phyloP scores from a whole-genome alignment of 2,329 filamentous ascomycete genomes.

The Westerdykella aurantiaca region DNA sequence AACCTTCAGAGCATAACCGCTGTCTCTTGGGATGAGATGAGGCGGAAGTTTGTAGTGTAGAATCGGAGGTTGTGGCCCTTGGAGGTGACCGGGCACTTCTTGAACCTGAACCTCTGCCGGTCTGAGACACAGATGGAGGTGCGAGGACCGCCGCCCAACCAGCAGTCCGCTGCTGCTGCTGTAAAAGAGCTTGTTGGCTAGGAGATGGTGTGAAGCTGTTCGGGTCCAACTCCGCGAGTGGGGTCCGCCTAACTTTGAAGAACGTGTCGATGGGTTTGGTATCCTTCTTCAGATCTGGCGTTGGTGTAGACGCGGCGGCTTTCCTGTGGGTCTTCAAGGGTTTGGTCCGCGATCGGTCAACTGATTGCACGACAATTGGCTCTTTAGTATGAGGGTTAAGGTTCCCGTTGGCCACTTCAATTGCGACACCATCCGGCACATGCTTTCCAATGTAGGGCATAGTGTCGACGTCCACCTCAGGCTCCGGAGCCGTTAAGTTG shows the following conservation, averaged over 20 bases:
- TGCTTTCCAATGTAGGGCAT: slow-evolving; percentile 77
- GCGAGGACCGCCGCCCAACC: slow-evolving; percentile 53
- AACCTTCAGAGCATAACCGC: slow-evolving; percentile 41
- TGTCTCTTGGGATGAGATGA: slow-evolving; percentile 42
- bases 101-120: background rate
- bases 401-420: slow-evolving; percentile 71
- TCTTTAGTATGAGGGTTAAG: slow-evolving; percentile 86
- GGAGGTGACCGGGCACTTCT: slow-evolving; percentile 31
- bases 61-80: slow-evolving; percentile 35
- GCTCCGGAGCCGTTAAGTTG: slow-evolving; percentile 63
- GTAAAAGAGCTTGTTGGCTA: slow-evolving; percentile 55
- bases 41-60: slow-evolving; percentile 39
- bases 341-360: slow-evolving; percentile 27
- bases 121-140: slow-evolving; percentile 35
- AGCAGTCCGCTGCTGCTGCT: slow-evolving; percentile 44
- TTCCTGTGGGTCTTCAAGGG: slow-evolving; percentile 23
- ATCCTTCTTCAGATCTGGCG: slow-evolving; percentile 50
- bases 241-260: slow-evolving; percentile 59
- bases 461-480: slow-evolving; percentile 58
- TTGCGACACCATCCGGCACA: slow-evolving; percentile 64
- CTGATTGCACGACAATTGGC: slow-evolving; percentile 41
- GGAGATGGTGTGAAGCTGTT: slow-evolving; percentile 63
- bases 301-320: slow-evolving; percentile 17
- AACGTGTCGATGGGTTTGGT: slow-evolving; percentile 58
- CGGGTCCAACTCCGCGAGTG: slow-evolving; percentile 61